Conservation (phyloP, 768 basidiomycete genomes). For the Gelatoporia subvermispora region DNA sequence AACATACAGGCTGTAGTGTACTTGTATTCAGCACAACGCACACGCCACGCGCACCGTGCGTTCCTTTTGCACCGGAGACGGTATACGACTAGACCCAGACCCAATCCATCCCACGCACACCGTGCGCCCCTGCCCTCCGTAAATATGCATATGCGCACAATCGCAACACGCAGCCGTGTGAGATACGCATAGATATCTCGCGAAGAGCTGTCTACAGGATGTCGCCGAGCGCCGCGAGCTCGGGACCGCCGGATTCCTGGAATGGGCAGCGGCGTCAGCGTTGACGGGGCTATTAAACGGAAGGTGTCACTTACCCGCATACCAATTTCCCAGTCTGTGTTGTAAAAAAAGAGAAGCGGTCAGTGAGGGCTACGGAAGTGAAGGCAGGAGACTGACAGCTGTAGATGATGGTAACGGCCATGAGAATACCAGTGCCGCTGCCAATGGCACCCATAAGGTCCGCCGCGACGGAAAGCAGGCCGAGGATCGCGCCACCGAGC, state of each 20-base stretch:
- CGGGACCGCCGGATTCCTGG: slow-evolving; percentile 76
- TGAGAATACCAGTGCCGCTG: slow-evolving; percentile 91
- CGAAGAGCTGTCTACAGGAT: slow-evolving; percentile 44
- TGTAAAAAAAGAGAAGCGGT: not conserved
- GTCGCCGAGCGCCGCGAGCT: slow-evolving; percentile 78
- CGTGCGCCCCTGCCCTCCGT: too few relatives aligned
- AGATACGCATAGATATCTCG: not conserved
- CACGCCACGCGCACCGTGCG: too few relatives aligned
- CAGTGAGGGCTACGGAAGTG: not conserved
- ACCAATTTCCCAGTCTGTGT: slow-evolving; percentile 89
- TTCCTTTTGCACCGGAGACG: too few relatives aligned
- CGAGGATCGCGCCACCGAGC: slow-evolving; percentile 95
- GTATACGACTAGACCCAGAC: too few relatives aligned
- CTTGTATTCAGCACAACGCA: too few relatives aligned
- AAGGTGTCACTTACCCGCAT: slow-evolving; percentile 46
- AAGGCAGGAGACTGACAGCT: slow-evolving; percentile 37
- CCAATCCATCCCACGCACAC: too few relatives aligned
- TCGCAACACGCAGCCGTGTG: too few relatives aligned
- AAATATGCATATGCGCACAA: too few relatives aligned
- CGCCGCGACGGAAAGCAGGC: slow-evolving; percentile 83
- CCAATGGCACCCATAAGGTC: slow-evolving; percentile 96
- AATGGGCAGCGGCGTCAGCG: slow-evolving; percentile 3
- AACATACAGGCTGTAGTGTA: too few relatives aligned
- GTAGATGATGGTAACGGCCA: slow-evolving; percentile 98
- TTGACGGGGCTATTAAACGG: not conserved